Conservation (phyloP, 1,139 yeast genomes). For the Protomyces lactucae-debilis region DNA sequence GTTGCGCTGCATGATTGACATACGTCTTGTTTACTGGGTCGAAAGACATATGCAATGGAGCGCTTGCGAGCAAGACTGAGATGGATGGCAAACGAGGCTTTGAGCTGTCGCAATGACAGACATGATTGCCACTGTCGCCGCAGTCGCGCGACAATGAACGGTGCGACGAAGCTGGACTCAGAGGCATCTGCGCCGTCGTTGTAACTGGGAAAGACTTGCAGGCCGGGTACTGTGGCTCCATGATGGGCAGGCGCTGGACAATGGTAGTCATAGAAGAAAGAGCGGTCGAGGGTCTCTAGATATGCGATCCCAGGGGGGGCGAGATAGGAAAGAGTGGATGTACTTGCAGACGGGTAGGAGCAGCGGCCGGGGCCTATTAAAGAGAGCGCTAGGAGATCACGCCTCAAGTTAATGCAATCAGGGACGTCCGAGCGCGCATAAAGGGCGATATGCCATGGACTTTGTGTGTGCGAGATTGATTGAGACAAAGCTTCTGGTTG, state of each 20-base stretch:
- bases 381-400: no score
- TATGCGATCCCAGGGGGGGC: no score
- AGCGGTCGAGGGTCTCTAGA: background rate
- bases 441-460: no score
- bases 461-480: background rate
- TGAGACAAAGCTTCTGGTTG: background rate
- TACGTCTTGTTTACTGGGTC: no score
- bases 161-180: background rate
- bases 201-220: background rate
- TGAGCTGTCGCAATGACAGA: conserved; percentile 1
- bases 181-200: background rate
- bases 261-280: background rate
- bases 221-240: background rate
- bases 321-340: no score
- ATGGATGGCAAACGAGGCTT: conserved; percentile 10
- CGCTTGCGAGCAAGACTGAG: conserved; percentile 12
- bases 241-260: background rate
- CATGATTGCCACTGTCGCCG: background rate
- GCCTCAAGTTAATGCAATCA: no score
- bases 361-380: no score
- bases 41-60: background rate
- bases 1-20: conserved; percentile 1
- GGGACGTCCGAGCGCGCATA: no score
- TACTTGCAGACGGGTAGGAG: no score
- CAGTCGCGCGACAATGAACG: background rate